phyloP scores from a whole-genome alignment of 192 early-diverging fungal species.

The Coemansia sp. region DNA sequence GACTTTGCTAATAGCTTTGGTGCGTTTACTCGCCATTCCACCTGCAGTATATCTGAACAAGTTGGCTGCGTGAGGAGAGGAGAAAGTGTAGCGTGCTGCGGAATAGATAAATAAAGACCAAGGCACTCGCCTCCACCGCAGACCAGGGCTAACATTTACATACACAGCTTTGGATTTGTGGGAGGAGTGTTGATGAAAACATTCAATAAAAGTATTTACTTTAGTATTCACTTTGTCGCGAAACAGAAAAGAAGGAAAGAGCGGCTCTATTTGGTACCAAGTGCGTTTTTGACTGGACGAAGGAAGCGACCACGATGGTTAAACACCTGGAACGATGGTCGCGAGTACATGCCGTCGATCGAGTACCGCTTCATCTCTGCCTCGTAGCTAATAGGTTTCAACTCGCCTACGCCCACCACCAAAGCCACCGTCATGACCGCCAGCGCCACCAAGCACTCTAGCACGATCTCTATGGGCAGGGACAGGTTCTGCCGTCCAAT shows the following conservation, averaged over 20 bases:
- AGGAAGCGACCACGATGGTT: constrained; percentile 54
- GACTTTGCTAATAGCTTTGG: constrained; percentile 25
- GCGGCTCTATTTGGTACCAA: neutral
- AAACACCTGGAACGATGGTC: constrained; percentile 54
- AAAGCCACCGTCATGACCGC: constrained; percentile 51
- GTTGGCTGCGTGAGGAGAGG: neutral
- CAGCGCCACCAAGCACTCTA: constrained; percentile 47
- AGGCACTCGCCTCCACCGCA: neutral
- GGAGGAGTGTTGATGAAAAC: no score
- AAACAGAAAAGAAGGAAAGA: neutral
- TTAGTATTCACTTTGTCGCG: neutral
- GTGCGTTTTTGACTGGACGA: constrained; percentile 17
- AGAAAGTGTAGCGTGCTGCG: constrained; percentile 3
- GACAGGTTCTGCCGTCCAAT: constrained; percentile 43
- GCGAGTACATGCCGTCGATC: constrained; percentile 50
- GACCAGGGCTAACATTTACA: neutral
- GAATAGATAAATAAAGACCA: neutral
- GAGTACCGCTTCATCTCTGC: constrained; percentile 59
- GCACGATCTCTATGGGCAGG: constrained; percentile 48
- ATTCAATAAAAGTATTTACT: neutral
- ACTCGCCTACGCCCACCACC: constrained; percentile 41
- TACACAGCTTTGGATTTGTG: neutral
- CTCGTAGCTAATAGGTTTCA: constrained; percentile 55
- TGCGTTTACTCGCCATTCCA: neutral
- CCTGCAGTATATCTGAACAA: neutral